Evolutionary conservation across 2,329 filamentous ascomycete species (phyloP).

Genomic region (Aschersonia sp.): DNA sequence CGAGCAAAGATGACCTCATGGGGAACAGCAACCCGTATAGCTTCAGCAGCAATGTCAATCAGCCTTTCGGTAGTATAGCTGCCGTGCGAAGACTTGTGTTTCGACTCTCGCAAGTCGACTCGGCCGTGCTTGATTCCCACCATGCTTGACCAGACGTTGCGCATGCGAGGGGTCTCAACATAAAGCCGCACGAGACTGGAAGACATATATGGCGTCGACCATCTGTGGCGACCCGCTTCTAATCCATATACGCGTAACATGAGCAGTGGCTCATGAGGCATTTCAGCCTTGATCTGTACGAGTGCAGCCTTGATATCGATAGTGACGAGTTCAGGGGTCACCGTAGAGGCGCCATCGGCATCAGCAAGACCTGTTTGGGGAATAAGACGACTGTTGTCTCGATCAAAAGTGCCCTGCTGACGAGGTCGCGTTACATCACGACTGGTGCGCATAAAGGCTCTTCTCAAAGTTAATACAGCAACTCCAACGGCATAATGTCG

Average conservation of each 20-base stretch:
- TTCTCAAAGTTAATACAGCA: slow-evolving; percentile 59
- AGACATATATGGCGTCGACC: slow-evolving; percentile 69
- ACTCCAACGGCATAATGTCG: slow-evolving; percentile 83
- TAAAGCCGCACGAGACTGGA: slow-evolving; percentile 73
- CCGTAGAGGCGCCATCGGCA: slow-evolving; percentile 17
- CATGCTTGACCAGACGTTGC: slow-evolving; percentile 71
- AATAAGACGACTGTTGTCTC: slow-evolving; percentile 17
- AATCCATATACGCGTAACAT: slow-evolving; percentile 81
- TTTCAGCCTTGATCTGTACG: slow-evolving; percentile 73
- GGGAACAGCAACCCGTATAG: slow-evolving; percentile 74
- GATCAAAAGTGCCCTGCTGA: slow-evolving; percentile 15
- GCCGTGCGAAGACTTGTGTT: slow-evolving; percentile 47
- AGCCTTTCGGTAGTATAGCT: slow-evolving; percentile 58
- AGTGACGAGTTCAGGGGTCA: slow-evolving; percentile 52
- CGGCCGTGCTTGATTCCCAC: slow-evolving; percentile 70
- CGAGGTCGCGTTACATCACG: slow-evolving; percentile 21
- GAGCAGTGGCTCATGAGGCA: slow-evolving; percentile 79
- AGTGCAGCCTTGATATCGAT: slow-evolving; percentile 71
- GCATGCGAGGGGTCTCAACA: slow-evolving; percentile 73
- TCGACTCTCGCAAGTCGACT: slow-evolving; percentile 65
- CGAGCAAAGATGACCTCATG: slow-evolving; percentile 82
- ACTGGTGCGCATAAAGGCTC: slow-evolving; percentile 46
- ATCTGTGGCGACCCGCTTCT: slow-evolving; percentile 72
- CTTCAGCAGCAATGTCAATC: slow-evolving; percentile 72
- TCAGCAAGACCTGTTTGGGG: slow-evolving; percentile 12